Base-by-base conservation (phyloP, 495 filamentous ascomycete species). In the Neurospora discreta region DNA sequence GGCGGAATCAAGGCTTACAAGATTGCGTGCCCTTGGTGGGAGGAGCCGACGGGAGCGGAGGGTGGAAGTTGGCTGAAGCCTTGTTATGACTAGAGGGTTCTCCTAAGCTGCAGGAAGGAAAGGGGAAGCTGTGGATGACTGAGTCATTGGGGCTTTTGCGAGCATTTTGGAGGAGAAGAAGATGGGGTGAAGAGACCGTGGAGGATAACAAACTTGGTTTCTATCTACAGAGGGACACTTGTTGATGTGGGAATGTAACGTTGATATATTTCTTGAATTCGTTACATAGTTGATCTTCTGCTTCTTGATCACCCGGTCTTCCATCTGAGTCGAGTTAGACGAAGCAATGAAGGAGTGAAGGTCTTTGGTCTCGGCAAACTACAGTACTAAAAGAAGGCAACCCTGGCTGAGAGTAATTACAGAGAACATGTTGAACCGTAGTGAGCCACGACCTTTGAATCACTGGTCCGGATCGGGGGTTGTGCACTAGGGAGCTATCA, bases 21-120 rank as follows among this genome's bases (percentile, higher is more conserved):
- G 67, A 71, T 39, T 11, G 39, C 70, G 18, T 74, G 73, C n/a
- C 73, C 73, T 15, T 75, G 73, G 52, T 60, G 52, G 52, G 52
- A 60, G 52, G 52, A 60, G 52, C 52, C 52, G 16, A 9, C 9
- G 18, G 23, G 9, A 5, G n/a, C 11, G 11, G 46, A 58, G 23
- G 6, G 52, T 16, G 52, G 52, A 18, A 60, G 3, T 9, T 60
- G 52, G 52, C 18, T 60, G 26, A 60, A 26, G 52, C 52, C 52
- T 60, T 60, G 52, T 15, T 60, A 60, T 60, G 2, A 60, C 0
- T 60, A 44, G 42, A 10, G 18, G 8, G 42, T 10, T 44, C 18
- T 1, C 7, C 42, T 43, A 3, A 18, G 18, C 3, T 26, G 44
- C 0, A 52, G 26, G 52, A 15, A 33, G 26, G 5, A 30, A 30